Percentiles rank a stretch among this genome's conserved stretches.
phyloP scores from a whole-genome alignment of 2,329 filamentous ascomycete genomes.

The Colletotrichum sp. region DNA sequence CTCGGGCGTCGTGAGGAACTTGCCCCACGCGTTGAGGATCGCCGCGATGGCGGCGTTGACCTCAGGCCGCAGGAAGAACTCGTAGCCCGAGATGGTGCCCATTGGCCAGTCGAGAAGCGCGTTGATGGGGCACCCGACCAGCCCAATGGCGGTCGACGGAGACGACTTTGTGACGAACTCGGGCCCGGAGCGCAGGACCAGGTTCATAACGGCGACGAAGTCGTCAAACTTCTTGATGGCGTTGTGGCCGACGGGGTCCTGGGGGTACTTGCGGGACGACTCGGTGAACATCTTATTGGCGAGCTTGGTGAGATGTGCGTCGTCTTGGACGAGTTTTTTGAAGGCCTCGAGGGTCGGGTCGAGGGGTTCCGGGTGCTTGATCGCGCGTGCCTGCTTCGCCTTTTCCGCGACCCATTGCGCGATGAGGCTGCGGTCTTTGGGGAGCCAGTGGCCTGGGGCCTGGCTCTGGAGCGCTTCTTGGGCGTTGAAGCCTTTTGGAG shows the following conservation, averaged over 20 bases:
- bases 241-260: neutral
- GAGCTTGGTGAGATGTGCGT: neutral
- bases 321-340: neutral
- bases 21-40: conserved; percentile 51
- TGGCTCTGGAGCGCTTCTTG: neutral
- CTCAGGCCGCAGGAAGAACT: conserved; percentile 56
- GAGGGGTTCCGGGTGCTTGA: neutral
- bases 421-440: neutral
- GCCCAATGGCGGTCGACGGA: conserved; percentile 29
- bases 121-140: conserved; percentile 62
- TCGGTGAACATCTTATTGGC: conserved; percentile 5
- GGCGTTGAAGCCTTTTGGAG: neutral
- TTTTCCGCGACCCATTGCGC: neutral
- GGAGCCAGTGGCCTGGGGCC: neutral
- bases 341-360: neutral
- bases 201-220: neutral
- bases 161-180: neutral
- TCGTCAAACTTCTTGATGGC: neutral
- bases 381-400: neutral
- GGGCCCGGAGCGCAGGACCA: neutral
- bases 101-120: conserved; percentile 65
- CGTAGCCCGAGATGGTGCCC: conserved; percentile 58
- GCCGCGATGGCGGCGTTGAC: conserved; percentile 58
- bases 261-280: neutral
- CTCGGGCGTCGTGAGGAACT: conserved; percentile 23